Conservation (phyloP, 108 stramenopile species). For the Aurantiochytrium sp. region DNA sequence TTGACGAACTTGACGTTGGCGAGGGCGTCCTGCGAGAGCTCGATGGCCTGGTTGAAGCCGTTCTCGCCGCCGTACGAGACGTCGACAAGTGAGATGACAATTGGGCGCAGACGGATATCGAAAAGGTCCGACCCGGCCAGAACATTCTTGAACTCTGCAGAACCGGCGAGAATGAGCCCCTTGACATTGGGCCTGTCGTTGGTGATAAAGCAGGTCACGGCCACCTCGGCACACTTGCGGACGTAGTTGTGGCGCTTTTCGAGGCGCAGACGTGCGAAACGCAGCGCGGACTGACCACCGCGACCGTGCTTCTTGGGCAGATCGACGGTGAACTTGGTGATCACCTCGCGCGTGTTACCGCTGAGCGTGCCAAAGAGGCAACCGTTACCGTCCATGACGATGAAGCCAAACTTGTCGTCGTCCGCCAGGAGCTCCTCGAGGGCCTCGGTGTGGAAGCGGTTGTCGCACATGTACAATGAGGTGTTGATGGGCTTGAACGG, state of each 20-base stretch:
- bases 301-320: conserved; percentile 97
- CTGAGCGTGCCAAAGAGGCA: conserved; percentile 89
- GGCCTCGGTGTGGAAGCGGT: conserved; percentile 96
- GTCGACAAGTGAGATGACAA: conserved; percentile 96
- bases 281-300: conserved; percentile 96
- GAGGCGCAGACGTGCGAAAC: conserved; percentile 96
- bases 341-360: conserved; percentile 82
- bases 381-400: conserved; percentile 99
- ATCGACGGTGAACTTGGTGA: conserved; percentile 97
- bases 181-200: conserved; percentile 91
- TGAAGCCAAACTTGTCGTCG: conserved; percentile 95
- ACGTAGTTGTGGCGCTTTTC: conserved; percentile 99
- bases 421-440: conserved; percentile 94
- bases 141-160: conserved; percentile 96
- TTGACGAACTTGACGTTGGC: conserved; percentile 95
- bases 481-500: conserved; percentile 99
- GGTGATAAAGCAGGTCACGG: conserved; percentile 92
- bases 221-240: conserved; percentile 92
- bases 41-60: conserved; percentile 99
- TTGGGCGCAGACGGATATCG: conserved; percentile 81
- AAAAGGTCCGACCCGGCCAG: conserved; percentile 89
- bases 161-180: conserved; percentile 91
- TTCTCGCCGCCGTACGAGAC: conserved; percentile 94
- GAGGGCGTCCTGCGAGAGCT: conserved; percentile 83
- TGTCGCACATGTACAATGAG: conserved; percentile 96